These are phyloP conservation scores for Penicillium samsonianum DNA, from an alignment of 495 filamentous ascomycete genomes.

Conservation along the genomic window DNA sequence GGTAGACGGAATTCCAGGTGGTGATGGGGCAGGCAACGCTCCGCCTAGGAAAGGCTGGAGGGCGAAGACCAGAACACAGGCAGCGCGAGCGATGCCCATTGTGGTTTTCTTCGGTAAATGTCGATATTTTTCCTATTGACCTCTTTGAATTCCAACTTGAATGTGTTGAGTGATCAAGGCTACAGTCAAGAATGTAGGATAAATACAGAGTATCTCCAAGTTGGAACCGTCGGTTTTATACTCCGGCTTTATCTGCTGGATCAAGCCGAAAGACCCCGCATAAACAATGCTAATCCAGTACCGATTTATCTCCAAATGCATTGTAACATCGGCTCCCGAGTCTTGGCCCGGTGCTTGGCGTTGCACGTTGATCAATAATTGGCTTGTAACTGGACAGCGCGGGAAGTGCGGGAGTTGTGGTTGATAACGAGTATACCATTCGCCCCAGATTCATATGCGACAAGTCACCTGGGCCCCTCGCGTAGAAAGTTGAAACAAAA, in stretches of 20 bases:
- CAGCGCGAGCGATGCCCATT: constrained; percentile 1
- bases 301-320: constrained; percentile 1
- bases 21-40: constrained; percentile 24
- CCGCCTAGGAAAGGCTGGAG: constrained; percentile 14
- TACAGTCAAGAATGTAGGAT: background rate
- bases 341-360: constrained; percentile 25
- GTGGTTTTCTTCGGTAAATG: background rate
- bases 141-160: background rate
- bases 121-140: background rate
- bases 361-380: constrained; percentile 18
- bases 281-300: background rate
- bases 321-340: constrained; percentile 18
- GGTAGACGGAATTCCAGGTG: constrained; percentile 61
- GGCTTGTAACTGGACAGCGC: background rate
- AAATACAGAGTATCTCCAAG: background rate
- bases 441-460: background rate
- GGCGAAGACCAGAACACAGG: constrained; percentile 14
- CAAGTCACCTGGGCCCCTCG: background rate
- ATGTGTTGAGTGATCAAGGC: background rate
- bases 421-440: background rate
- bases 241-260: background rate
- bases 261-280: background rate
- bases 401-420: background rate
- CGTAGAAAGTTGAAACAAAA: background rate
- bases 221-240: background rate